These are phyloP conservation scores for Camellia sinensis DNA, from an alignment of 148 eudicot species.

Conservation along the genomic window DNA sequence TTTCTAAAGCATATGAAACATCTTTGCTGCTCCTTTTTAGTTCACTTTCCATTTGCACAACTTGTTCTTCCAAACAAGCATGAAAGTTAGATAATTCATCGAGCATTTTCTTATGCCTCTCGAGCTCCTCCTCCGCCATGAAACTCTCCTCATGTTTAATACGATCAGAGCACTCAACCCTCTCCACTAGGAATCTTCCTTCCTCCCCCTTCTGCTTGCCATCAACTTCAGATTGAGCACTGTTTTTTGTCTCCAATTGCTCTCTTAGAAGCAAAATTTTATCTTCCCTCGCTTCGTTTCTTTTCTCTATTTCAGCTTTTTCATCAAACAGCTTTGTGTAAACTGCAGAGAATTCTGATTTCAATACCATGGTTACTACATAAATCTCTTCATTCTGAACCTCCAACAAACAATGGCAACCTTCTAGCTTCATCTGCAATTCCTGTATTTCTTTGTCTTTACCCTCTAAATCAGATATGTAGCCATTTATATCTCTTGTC, in stretches of 20 bases:
- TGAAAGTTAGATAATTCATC: slow-evolving; percentile 46
- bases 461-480: slow-evolving; percentile 32
- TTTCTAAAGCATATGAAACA: slow-evolving; percentile 33
- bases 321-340: slow-evolving; percentile 31
- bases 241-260: slow-evolving; percentile 25
- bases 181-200: slow-evolving; percentile 32
- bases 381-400: slow-evolving; percentile 54
- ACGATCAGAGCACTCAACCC: slow-evolving; percentile 32
- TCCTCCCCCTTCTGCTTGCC: slow-evolving; percentile 31
- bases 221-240: slow-evolving; percentile 25
- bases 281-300: slow-evolving; percentile 22
- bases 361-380: slow-evolving; percentile 43
- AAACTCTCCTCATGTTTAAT: slow-evolving; percentile 31
- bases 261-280: slow-evolving; percentile 20
- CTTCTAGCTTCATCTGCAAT: slow-evolving; percentile 48
- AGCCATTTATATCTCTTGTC: slow-evolving; percentile 34
- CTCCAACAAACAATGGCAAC: slow-evolving; percentile 46
- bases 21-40: slow-evolving; percentile 18
- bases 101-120: slow-evolving; percentile 37
- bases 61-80: slow-evolving; percentile 42
- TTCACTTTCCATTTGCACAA: slow-evolving; percentile 48
- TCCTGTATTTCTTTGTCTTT: slow-evolving; percentile 45
- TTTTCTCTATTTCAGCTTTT: slow-evolving; percentile 32
- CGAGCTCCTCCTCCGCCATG: slow-evolving; percentile 34
- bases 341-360: slow-evolving; percentile 50